Conservation (phyloP, 176 grass and related monocot species). For the Carex pumila region DNA sequence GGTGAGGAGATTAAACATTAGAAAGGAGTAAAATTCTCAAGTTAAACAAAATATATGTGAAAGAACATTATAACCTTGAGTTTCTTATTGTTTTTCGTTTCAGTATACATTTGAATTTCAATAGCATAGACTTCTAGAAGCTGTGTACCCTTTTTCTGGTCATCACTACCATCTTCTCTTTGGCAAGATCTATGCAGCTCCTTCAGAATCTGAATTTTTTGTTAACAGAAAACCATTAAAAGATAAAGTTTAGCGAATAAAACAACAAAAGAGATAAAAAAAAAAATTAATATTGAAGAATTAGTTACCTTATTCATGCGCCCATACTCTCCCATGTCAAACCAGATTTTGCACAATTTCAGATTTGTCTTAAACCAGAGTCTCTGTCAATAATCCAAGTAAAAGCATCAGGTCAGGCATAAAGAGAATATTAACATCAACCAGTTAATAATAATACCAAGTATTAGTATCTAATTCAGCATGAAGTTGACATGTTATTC, state of each 20-base stretch:
- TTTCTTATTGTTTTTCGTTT: conserved; percentile 99
- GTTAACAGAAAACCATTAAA: background rate
- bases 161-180: conserved; percentile 95
- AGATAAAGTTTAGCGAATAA: background rate
- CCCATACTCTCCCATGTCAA: conserved; percentile 92
- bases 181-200: conserved; percentile 94
- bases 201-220: conserved; percentile 22
- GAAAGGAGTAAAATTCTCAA: background rate
- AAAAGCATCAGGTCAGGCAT: background rate
- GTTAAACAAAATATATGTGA: background rate
- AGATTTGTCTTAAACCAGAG: conserved; percentile 99
- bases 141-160: conserved; percentile 99
- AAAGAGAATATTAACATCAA: background rate
- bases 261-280: background rate
- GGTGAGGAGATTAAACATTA: background rate
- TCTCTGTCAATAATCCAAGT: conserved; percentile 43
- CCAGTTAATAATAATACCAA: background rate
- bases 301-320: conserved; percentile 88
- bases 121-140: conserved; percentile 99
- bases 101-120: conserved; percentile 99
- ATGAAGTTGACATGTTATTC: background rate
- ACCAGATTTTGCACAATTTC: conserved; percentile 99
- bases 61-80: conserved; percentile 52
- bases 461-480: background rate
- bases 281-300: conserved; percentile 1